Conservation (phyloP, 345 rosid genomes). For the Hirschfeldia incana region DNA sequence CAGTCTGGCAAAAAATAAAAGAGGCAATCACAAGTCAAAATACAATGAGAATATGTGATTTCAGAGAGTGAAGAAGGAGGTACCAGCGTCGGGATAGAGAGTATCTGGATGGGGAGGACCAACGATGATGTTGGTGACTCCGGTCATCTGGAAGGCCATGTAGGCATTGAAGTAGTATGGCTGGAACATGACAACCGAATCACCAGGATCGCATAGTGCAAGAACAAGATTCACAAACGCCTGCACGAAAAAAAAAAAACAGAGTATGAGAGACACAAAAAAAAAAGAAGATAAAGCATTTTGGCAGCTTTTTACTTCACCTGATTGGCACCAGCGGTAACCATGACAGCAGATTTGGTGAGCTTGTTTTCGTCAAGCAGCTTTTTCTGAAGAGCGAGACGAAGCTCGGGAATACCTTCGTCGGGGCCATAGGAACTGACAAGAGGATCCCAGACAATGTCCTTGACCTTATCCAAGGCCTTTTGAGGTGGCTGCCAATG, state of each 20-base stretch:
- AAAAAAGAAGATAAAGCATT: background rate
- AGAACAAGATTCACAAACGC: slow-evolving; percentile 93
- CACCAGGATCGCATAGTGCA: slow-evolving; percentile 83
- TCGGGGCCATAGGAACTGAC: slow-evolving; percentile 86
- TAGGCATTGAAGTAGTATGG: slow-evolving; percentile 98
- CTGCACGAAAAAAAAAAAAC: slow-evolving; percentile 38
- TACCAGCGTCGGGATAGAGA: slow-evolving; percentile 92
- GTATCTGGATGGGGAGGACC: slow-evolving; percentile 74
- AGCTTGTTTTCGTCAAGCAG: slow-evolving; percentile 70
- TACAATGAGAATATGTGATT: background rate
- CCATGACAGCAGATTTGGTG: slow-evolving; percentile 78
- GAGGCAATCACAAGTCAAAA: slow-evolving; percentile 20
- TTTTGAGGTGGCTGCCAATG: slow-evolving; percentile 89
- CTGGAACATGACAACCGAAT: slow-evolving; percentile 89
- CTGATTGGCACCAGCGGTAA: slow-evolving; percentile 99
- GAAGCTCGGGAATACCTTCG: slow-evolving; percentile 84
- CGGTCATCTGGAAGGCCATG: slow-evolving; percentile 99
- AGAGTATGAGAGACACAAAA: background rate
- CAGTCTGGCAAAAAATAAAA: slow-evolving; percentile 50
- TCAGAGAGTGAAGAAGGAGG: background rate
- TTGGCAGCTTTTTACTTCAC: slow-evolving; percentile 27
- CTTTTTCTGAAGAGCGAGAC: slow-evolving; percentile 68
- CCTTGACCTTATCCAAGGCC: slow-evolving; percentile 79
- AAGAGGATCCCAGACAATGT: slow-evolving; percentile 71
- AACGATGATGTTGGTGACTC: slow-evolving; percentile 77